Conservation (phyloP, 352 stramenopile species). For the Pythium biforme region DNA sequence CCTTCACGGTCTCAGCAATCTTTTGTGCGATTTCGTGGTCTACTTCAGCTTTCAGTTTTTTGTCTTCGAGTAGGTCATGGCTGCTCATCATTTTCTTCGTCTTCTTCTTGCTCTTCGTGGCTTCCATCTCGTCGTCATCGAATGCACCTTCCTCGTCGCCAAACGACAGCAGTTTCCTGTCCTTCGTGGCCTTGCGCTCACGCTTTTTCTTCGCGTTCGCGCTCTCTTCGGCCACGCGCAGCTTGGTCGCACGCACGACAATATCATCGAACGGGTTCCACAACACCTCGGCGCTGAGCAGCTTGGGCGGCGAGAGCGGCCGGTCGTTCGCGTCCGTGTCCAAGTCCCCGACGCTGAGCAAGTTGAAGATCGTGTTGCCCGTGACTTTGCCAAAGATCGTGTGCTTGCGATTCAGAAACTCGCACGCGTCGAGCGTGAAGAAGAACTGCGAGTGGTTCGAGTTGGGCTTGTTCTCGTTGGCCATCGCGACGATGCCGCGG, state of each 20-base stretch:
- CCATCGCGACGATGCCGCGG: constrained; percentile 94
- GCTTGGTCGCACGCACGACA: constrained; percentile 60
- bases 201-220: constrained; percentile 55
- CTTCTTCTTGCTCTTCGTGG: constrained; percentile 40
- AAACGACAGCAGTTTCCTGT: constrained; percentile 96
- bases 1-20: constrained; percentile 38
- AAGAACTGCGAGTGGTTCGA: constrained; percentile 97
- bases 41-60: constrained; percentile 60
- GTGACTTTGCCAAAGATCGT: constrained; percentile 93
- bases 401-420: constrained; percentile 95
- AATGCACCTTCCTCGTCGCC: constrained; percentile 84
- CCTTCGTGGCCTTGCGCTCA: constrained; percentile 90
- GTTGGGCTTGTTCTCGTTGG: constrained; percentile 85
- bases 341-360: constrained; percentile 88
- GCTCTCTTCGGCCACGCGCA: constrained; percentile 29
- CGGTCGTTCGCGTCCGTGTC: constrained; percentile 87
- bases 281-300: constrained; percentile 90
- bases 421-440: constrained; percentile 94
- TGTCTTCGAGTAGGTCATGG: constrained; percentile 66
- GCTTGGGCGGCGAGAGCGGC: constrained; percentile 63
- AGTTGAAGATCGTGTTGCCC: constrained; percentile 98
- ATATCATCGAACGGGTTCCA: constrained; percentile 96
- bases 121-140: constrained; percentile 78
- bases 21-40: constrained; percentile 56
- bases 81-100: constrained; percentile 69